These are phyloP conservation scores for Lasiosphaeria ovina DNA, from an alignment of 495 filamentous ascomycete genomes.

Conservation along the genomic window DNA sequence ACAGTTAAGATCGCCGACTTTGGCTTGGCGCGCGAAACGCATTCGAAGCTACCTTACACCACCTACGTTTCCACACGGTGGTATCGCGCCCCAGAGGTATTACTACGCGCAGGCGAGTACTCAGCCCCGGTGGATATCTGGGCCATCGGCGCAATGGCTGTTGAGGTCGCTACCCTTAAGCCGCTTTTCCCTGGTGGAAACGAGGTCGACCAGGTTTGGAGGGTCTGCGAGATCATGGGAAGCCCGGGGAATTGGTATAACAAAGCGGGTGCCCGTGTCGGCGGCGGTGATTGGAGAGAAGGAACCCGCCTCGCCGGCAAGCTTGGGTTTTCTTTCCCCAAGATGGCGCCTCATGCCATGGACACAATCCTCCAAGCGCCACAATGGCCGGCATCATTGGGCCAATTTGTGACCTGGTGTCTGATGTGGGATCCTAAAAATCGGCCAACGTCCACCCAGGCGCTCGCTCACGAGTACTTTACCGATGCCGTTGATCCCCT, in stretches of 20 bases:
- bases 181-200: slow-evolving; percentile 97
- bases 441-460: slow-evolving; percentile 91
- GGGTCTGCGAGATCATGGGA: slow-evolving; percentile 99
- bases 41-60: slow-evolving; percentile 93
- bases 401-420: slow-evolving; percentile 96
- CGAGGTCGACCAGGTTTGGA: slow-evolving; percentile 99
- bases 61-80: slow-evolving; percentile 98
- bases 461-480: slow-evolving; percentile 92
- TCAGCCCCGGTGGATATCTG: slow-evolving; percentile 98
- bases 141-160: slow-evolving; percentile 99
- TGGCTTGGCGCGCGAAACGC: slow-evolving; percentile 94
- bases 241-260: slow-evolving; percentile 98
- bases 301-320: slow-evolving; percentile 90
- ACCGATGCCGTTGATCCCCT: slow-evolving; percentile 91
- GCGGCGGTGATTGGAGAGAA: slow-evolving; percentile 97
- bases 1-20: slow-evolving; percentile 99
- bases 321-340: slow-evolving; percentile 97
- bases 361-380: slow-evolving; percentile 87
- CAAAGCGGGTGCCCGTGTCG: slow-evolving; percentile 80
- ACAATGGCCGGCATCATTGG: slow-evolving; percentile 86
- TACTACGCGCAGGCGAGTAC: slow-evolving; percentile 93
- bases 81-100: slow-evolving; percentile 96
- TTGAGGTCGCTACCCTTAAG: slow-evolving; percentile 96
- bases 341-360: slow-evolving; percentile 98
- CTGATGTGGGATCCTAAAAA: slow-evolving; percentile 98